phyloP scores from a whole-genome alignment of 106 monocot genomes.

The Allium cepa region DNA sequence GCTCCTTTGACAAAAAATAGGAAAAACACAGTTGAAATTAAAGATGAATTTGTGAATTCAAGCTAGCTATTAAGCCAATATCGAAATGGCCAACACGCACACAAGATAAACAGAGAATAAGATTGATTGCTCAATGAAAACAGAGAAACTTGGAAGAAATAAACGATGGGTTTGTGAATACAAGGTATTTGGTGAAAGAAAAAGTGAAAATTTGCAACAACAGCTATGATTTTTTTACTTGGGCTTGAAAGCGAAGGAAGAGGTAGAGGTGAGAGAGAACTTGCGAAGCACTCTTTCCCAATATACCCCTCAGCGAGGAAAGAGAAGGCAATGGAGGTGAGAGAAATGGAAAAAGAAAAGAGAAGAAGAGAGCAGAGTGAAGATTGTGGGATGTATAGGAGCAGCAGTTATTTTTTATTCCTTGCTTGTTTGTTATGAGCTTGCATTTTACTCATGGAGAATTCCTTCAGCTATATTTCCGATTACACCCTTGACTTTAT shows the following conservation, averaged over 20 bases:
- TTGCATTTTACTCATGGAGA: background rate
- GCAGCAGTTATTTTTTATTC: background rate
- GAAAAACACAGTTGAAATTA: too few relatives aligned
- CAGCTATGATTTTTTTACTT: constrained; percentile 39
- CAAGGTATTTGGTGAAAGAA: background rate
- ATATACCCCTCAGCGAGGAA: constrained; percentile 6
- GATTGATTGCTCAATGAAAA: background rate
- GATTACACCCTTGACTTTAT: too few relatives aligned
- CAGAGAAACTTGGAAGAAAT: background rate
- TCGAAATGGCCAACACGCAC: too few relatives aligned
- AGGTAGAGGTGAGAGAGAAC: constrained; percentile 6
- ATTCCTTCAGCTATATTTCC: background rate
- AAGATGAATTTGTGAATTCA: background rate
- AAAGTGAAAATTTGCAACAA: constrained; percentile 17
- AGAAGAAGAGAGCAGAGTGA: background rate
- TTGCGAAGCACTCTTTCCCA: constrained; percentile 16
- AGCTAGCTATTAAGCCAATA: background rate
- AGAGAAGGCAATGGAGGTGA: background rate
- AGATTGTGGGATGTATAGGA: background rate
- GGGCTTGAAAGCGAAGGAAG: constrained; percentile 18
- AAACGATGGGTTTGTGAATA: background rate
- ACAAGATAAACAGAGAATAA: background rate
- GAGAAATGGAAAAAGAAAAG: background rate
- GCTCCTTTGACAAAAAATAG: background rate
- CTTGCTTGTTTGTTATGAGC: background rate